A percentile compares a stretch with the other conserved stretches of the same genome.
Evolutionary conservation across 257 asterid species (phyloP).

Genomic region (Plantago elongata): DNA sequence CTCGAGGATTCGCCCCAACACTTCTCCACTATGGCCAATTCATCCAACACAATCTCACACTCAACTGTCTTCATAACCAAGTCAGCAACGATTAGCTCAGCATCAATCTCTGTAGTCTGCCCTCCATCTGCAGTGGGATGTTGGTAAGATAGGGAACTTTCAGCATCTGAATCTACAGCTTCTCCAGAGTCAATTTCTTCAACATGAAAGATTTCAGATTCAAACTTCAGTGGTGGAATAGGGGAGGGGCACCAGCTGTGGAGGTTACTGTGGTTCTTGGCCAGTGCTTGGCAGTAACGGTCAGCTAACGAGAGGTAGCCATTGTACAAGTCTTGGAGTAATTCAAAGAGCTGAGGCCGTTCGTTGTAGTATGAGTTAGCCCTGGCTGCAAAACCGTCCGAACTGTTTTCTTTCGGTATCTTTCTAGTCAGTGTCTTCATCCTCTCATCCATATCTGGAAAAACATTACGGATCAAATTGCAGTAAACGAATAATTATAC

Average conservation of each 20-base stretch:
- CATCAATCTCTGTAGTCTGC: slow-evolving; percentile 30
- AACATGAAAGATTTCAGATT: slow-evolving; percentile 20
- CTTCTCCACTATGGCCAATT: slow-evolving; percentile 49
- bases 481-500: slow-evolving; percentile 12
- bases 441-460: slow-evolving; percentile 79
- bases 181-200: slow-evolving; percentile 43
- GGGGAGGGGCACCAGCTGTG: slow-evolving; percentile 54
- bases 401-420: slow-evolving; percentile 33
- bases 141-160: slow-evolving; percentile 70
- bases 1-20: slow-evolving; percentile 49
- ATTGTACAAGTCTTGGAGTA: slow-evolving; percentile 77
- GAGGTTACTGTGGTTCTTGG: slow-evolving; percentile 43
- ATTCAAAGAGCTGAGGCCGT: slow-evolving; percentile 74
- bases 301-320: slow-evolving; percentile 74
- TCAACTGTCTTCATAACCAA: slow-evolving; percentile 65
- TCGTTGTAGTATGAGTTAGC: slow-evolving; percentile 76
- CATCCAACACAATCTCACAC: slow-evolving; percentile 51
- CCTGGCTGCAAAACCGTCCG: slow-evolving; percentile 62
- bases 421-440: slow-evolving; percentile 52
- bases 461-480: neutral
- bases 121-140: slow-evolving; percentile 16
- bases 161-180: slow-evolving; percentile 69
- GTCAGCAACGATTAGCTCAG: slow-evolving; percentile 62
- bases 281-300: slow-evolving; percentile 70
- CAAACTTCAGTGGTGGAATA: slow-evolving; percentile 27